Conservation (phyloP, 306 rosid genomes). For the Prunus fruticosa region DNA sequence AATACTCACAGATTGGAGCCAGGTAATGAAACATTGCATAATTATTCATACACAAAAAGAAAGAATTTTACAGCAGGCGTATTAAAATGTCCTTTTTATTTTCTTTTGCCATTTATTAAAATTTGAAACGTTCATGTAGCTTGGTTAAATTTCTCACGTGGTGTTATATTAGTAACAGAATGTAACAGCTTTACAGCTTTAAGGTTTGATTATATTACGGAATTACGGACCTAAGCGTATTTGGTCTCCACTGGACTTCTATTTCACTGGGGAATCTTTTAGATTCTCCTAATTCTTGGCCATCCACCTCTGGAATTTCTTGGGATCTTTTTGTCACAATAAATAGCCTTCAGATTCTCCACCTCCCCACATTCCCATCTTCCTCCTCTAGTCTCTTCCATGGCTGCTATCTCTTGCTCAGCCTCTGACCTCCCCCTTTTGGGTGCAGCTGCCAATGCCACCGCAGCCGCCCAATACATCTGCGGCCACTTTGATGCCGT, state of each 20-base stretch:
- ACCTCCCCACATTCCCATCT: not conserved
- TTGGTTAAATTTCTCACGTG: not conserved
- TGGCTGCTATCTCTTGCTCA: conserved; percentile 43
- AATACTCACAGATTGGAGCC: not conserved
- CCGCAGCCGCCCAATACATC: conserved; percentile 44
- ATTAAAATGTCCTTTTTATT: too few species aligned
- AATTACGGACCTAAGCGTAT: not conserved
- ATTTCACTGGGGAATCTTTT: not conserved
- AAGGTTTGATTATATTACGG: too few species aligned
- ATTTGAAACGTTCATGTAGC: not conserved
- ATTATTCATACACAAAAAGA: too few species aligned
- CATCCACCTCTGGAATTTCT: not conserved
- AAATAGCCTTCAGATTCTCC: not conserved
- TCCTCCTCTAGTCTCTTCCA: not conserved
- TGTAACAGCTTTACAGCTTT: too few species aligned
- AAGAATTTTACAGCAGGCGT: not conserved
- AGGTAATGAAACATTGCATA: not conserved
- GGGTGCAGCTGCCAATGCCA: conserved; percentile 18
- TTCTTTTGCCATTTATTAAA: too few species aligned
- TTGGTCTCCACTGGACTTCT: not conserved
- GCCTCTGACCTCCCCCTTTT: conserved; percentile 44
- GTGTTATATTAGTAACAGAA: too few species aligned
- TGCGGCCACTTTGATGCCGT: conserved; percentile 39
- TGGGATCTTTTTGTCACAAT: not conserved
- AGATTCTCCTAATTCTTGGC: not conserved